Conservation (phyloP, 345 rosid genomes). For the Populus ilicifolia region DNA sequence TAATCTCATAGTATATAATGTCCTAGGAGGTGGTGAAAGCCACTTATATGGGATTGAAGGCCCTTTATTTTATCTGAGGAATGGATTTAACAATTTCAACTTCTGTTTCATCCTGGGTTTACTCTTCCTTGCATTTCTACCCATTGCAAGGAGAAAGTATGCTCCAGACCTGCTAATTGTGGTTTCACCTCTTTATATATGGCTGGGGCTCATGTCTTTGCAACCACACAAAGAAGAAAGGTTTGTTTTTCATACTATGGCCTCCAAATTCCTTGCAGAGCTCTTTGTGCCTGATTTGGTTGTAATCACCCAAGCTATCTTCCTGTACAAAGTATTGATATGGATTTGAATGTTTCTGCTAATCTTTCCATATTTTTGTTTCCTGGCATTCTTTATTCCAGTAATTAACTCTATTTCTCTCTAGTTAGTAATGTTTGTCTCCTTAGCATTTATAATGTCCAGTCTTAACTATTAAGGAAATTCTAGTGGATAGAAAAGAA, state of each 20-base stretch:
- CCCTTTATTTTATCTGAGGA: slow-evolving; percentile 64
- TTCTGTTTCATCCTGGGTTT: slow-evolving; percentile 80
- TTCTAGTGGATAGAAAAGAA: not conserved
- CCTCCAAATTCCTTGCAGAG: not conserved
- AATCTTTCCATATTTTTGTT: not conserved
- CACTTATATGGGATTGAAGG: slow-evolving; percentile 94
- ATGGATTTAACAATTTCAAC: slow-evolving; percentile 94
- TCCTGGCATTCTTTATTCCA: not conserved
- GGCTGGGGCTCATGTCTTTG: slow-evolving; percentile 92
- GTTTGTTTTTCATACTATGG: slow-evolving; percentile 28
- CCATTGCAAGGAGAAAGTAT: slow-evolving; percentile 70
- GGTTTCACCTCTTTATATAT: slow-evolving; percentile 76
- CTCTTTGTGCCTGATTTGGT: not conserved
- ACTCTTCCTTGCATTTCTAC: slow-evolving; percentile 59
- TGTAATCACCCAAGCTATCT: not conserved
- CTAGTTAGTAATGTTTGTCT: not conserved
- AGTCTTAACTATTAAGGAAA: not conserved
- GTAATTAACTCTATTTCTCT: not conserved
- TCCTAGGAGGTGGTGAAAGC: slow-evolving; percentile 95
- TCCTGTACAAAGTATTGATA: not conserved
- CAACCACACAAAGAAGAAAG: slow-evolving; percentile 99
- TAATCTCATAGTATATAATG: slow-evolving; percentile 87
- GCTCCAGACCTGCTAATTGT: slow-evolving; percentile 67
- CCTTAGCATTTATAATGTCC: not conserved
- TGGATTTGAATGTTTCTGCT: not conserved